These are phyloP conservation scores for Torulaspora gathmanii DNA, from an alignment of 805 yeast genomes.

Conservation along the genomic window DNA sequence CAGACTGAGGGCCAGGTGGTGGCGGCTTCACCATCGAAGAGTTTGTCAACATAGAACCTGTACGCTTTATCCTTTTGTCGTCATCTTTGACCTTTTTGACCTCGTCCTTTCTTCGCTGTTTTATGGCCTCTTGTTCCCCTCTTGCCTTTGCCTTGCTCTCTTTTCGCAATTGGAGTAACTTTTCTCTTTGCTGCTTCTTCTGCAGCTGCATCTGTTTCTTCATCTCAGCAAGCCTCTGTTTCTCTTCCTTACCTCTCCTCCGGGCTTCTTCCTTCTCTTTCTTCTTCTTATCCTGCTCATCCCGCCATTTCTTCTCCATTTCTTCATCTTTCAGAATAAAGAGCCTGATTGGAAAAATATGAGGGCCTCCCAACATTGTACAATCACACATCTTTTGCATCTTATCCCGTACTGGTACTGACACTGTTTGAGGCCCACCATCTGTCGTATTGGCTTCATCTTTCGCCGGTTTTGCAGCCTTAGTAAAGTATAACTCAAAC, in stretches of 20 bases:
- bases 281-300: slow-evolving; percentile 37
- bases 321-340: slow-evolving; percentile 83
- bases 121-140: slow-evolving; percentile 19
- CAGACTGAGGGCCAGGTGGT: slow-evolving; percentile 32
- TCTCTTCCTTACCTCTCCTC: slow-evolving; percentile 34
- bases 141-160: slow-evolving; percentile 25
- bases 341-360: slow-evolving; percentile 66
- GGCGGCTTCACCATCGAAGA: slow-evolving; percentile 1
- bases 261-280: slow-evolving; percentile 38
- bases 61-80: slow-evolving; percentile 12
- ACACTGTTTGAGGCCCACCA: slow-evolving; percentile 8
- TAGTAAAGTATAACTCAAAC: slow-evolving; percentile 78
- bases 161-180: slow-evolving; percentile 16
- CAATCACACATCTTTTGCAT: slow-evolving; percentile 88
- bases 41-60: not conserved
- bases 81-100: slow-evolving; percentile 23
- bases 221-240: slow-evolving; percentile 24
- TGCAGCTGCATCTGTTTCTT: slow-evolving; percentile 26
- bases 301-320: slow-evolving; percentile 47
- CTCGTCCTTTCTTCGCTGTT: slow-evolving; percentile 21
- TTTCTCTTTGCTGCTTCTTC: slow-evolving; percentile 27
- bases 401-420: slow-evolving; percentile 56
- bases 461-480: slow-evolving; percentile 46
- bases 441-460: slow-evolving; percentile 32
- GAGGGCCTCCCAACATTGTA: slow-evolving; percentile 72